A percentile compares a stretch with the other conserved stretches of the same genome.
Conservation (phyloP, 2,329 filamentous ascomycete genomes). For the Coniochaeta ligniaria region DNA sequence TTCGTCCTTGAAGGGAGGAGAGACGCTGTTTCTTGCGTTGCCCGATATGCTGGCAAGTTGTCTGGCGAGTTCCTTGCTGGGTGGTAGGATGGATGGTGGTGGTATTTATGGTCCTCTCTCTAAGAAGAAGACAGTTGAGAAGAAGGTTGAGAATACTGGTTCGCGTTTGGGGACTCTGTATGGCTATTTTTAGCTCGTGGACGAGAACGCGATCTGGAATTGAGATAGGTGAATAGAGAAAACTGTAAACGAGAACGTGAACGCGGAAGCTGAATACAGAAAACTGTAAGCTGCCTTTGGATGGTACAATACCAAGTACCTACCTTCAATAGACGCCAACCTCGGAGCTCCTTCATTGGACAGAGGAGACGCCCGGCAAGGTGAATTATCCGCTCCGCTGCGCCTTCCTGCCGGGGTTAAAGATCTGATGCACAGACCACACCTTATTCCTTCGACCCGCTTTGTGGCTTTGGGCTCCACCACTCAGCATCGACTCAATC, state of each 20-base stretch:
- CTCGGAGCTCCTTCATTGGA: neutral
- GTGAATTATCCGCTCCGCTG: constrained; percentile 11
- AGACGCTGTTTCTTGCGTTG: neutral
- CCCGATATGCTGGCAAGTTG: neutral
- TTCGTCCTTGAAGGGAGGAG: neutral
- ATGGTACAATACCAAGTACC: neutral
- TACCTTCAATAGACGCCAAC: neutral
- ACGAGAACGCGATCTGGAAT: neutral
- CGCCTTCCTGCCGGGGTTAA: neutral
- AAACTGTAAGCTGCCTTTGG: neutral
- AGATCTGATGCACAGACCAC: constrained; percentile 10
- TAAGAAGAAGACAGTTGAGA: too few relatives aligned
- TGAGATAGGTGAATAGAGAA: neutral
- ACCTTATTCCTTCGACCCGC: constrained; percentile 7
- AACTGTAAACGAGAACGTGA: too few relatives aligned
- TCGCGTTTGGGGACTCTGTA: neutral
- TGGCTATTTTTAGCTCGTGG: neutral
- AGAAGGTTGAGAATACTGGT: neutral
- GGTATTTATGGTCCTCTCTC: neutral
- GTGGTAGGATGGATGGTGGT: constrained; percentile 1
- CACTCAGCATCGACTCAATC: neutral
- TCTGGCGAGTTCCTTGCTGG: neutral
- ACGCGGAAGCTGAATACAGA: too few relatives aligned
- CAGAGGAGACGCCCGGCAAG: neutral
- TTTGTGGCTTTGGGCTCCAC: neutral